Evolutionary conservation across 1,284 basidiomycete species (phyloP).

Genomic region (Ustilago shanxiensis): DNA sequence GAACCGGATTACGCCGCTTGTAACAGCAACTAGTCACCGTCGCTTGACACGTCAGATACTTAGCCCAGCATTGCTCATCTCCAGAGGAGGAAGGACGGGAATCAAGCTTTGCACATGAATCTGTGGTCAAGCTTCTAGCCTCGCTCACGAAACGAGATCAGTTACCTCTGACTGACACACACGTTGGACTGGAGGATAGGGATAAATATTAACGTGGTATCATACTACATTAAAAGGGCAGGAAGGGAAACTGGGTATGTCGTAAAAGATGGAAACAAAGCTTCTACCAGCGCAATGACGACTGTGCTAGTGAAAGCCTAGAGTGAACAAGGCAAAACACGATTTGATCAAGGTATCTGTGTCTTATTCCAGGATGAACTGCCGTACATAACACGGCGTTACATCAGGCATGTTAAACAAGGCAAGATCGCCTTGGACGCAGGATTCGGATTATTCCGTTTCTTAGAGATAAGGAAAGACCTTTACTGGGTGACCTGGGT

Average conservation of each 20-base stretch:
- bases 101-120: no score
- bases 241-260: slow-evolving; percentile 29
- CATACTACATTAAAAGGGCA: slow-evolving; percentile 13
- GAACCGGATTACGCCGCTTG: no score
- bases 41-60: no score
- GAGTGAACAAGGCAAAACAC: background rate
- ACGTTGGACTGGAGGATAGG: background rate
- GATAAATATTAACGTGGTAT: slow-evolving; percentile 16
- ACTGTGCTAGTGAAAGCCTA: background rate
- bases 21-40: no score
- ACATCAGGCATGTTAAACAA: background rate
- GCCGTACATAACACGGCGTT: no score
- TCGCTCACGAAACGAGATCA: no score
- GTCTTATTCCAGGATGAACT: no score
- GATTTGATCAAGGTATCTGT: no score
- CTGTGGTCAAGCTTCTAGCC: no score
- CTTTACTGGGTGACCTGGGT: slow-evolving; percentile 38
- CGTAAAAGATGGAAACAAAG: slow-evolving; percentile 5
- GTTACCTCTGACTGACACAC: no score
- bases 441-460: background rate
- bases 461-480: background rate
- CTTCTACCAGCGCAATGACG: background rate
- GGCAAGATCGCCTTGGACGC: background rate
- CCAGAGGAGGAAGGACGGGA: no score
- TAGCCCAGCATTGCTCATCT: no score